Evolutionary conservation across 2,329 filamentous ascomycete species (phyloP).

Genomic region (Phyllachora maydis): DNA sequence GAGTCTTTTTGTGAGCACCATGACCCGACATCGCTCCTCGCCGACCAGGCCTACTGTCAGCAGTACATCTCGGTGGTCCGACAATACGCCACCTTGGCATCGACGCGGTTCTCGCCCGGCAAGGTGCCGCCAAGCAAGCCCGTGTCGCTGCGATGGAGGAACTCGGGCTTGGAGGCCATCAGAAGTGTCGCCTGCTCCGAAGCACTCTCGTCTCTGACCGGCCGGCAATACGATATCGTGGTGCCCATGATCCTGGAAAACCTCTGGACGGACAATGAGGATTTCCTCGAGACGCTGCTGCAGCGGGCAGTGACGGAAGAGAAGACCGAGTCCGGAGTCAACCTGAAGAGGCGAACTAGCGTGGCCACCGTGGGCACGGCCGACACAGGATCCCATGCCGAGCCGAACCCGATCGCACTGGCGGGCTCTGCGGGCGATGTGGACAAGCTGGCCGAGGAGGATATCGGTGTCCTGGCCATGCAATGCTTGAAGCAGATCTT

Average conservation of each 20-base stretch:
- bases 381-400: constrained; percentile 39
- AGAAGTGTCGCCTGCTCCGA: constrained; percentile 66
- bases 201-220: constrained; percentile 52
- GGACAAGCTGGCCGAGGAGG: constrained; percentile 76
- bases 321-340: constrained; percentile 42
- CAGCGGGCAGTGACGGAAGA: constrained; percentile 47
- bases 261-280: constrained; percentile 53
- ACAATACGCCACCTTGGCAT: constrained; percentile 63
- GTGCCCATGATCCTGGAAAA: constrained; percentile 78
- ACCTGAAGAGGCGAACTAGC: constrained; percentile 51
- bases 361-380: constrained; percentile 56
- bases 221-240: constrained; percentile 56
- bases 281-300: constrained; percentile 47
- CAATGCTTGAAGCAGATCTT: constrained; percentile 79
- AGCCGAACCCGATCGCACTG: constrained; percentile 50
- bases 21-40: constrained; percentile 66
- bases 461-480: constrained; percentile 66
- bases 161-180: constrained; percentile 55
- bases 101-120: constrained; percentile 30
- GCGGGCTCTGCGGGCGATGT: constrained; percentile 68
- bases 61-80: constrained; percentile 70
- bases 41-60: constrained; percentile 62
- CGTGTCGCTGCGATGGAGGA: constrained; percentile 59
- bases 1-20: constrained; percentile 77
- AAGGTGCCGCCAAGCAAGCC: constrained; percentile 45